Evolutionary conservation across 768 basidiomycete species (phyloP).

Genomic region (Lanmaoa rubissima): DNA sequence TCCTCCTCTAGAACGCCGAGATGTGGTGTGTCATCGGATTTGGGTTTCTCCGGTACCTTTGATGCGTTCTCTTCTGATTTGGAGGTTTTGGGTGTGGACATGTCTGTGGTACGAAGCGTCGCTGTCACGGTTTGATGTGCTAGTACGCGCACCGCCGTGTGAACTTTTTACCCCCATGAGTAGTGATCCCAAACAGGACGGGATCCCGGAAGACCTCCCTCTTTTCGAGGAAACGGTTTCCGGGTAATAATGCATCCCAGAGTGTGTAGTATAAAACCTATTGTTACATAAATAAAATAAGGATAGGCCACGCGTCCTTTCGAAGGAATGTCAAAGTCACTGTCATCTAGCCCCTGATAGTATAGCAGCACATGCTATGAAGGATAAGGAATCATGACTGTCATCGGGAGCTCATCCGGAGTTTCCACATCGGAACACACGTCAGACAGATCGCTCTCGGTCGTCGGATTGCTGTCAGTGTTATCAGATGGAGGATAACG

Average conservation of each 20-base stretch:
- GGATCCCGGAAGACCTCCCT: too few relatives aligned
- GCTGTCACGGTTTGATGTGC: neutral
- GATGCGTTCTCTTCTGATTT: constrained; percentile 36
- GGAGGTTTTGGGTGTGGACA: constrained; percentile 48
- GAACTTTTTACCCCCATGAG: constrained; percentile 5
- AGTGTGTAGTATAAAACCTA: constrained; percentile 5
- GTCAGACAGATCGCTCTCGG: constrained; percentile 30
- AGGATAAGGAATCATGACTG: constrained; percentile 4
- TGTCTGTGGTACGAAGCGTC: constrained; percentile 11
- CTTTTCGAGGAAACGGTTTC: neutral
- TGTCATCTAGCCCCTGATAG: constrained; percentile 8
- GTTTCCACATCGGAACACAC: constrained; percentile 22
- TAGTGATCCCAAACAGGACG: too few relatives aligned
- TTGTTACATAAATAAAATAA: constrained; percentile 35
- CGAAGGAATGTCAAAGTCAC: constrained; percentile 5
- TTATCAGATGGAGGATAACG: constrained; percentile 27
- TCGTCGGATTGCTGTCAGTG: constrained; percentile 12
- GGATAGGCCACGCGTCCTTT: constrained; percentile 24
- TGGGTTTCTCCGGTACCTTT: constrained; percentile 37
- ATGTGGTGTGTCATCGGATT: constrained; percentile 52
- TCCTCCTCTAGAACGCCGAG: constrained; percentile 95
- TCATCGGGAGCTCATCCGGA: constrained; percentile 26
- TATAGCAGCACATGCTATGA: constrained; percentile 14
- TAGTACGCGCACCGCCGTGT: constrained; percentile 23
- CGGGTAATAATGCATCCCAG: neutral